These are phyloP conservation scores for Blastomyces emzantsi DNA, from an alignment of 2,329 filamentous ascomycete species.

Conservation along the genomic window DNA sequence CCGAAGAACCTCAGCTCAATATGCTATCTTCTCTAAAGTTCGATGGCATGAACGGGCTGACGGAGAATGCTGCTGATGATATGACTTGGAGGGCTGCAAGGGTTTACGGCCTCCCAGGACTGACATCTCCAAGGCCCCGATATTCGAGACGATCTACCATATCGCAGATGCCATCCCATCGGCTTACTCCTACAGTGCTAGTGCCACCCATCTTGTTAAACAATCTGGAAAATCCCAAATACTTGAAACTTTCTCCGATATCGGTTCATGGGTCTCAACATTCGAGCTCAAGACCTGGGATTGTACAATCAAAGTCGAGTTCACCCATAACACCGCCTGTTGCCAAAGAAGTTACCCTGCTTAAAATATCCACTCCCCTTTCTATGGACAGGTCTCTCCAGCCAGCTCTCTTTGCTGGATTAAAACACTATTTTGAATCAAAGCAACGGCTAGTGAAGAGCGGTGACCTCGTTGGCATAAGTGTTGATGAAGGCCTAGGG, in stretches of 20 bases:
- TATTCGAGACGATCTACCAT: slow-evolving; percentile 51
- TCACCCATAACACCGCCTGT: slow-evolving; percentile 45
- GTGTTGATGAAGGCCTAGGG: slow-evolving; percentile 77
- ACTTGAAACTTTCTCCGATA: slow-evolving; percentile 65
- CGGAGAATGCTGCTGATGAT: slow-evolving; percentile 45
- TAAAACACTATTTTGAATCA: slow-evolving; percentile 82
- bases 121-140: slow-evolving; percentile 46
- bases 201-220: slow-evolving; percentile 78
- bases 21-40: slow-evolving; percentile 57
- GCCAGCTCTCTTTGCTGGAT: slow-evolving; percentile 70
- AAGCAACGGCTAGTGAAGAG: slow-evolving; percentile 73
- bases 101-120: slow-evolving; percentile 74
- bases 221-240: slow-evolving; percentile 70
- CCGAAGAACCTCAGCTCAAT: slow-evolving; percentile 55
- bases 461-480: slow-evolving; percentile 81
- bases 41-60: slow-evolving; percentile 34
- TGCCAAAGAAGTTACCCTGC: slow-evolving; percentile 71
- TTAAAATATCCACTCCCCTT: slow-evolving; percentile 80
- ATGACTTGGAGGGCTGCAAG: slow-evolving; percentile 75
- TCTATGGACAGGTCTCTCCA: slow-evolving; percentile 80
- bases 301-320: slow-evolving; percentile 44
- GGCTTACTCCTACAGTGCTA: slow-evolving; percentile 56
- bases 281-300: slow-evolving; percentile 49
- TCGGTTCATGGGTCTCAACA: slow-evolving; percentile 26
- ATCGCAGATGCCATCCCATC: slow-evolving; percentile 38